A percentile compares a stretch with the other conserved stretches of the same genome.
Conservation (phyloP, 176 grass and related monocot species). For the Oryza meyeriana region DNA sequence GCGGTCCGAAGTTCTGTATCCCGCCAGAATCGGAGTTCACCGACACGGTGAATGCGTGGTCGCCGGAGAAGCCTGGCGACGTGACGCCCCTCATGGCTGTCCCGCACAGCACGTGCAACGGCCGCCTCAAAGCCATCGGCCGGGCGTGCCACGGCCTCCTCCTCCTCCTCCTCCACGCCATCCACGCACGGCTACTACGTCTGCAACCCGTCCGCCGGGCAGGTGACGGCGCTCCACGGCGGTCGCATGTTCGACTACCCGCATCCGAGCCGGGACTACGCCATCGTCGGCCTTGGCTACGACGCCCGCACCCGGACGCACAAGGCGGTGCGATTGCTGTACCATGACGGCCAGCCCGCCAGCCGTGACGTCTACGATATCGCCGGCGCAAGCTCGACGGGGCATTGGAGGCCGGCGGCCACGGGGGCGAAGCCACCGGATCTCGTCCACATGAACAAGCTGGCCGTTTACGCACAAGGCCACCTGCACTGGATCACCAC, state of each 20-base stretch:
- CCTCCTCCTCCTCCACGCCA: neutral
- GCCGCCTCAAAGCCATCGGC: too few species aligned
- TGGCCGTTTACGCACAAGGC: neutral
- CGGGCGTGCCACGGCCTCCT: neutral
- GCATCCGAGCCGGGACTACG: neutral
- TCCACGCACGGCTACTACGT: neutral
- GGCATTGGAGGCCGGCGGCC: neutral
- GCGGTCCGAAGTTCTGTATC: neutral
- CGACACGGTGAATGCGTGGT: neutral
- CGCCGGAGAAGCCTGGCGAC: neutral
- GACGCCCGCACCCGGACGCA: conserved; percentile 9
- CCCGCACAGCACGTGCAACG: neutral
- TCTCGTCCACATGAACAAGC: neutral
- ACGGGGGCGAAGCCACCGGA: neutral
- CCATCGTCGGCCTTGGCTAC: conserved; percentile 21
- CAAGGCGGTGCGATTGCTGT: conserved; percentile 3
- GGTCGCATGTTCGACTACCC: neutral
- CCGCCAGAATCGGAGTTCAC: neutral
- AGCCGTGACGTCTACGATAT: neutral
- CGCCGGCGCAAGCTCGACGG: neutral
- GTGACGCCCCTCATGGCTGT: conserved; percentile 4
- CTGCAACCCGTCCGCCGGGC: conserved; percentile 14
- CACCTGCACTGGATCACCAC: conserved; percentile 11
- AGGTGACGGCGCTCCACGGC: neutral
- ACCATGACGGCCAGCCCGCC: neutral